Evolutionary conservation across 2,329 filamentous ascomycete genomes (phyloP), one percentile per base, ranked within the genome.

Genomic region (Fusarium oligoseptatum): DNA sequence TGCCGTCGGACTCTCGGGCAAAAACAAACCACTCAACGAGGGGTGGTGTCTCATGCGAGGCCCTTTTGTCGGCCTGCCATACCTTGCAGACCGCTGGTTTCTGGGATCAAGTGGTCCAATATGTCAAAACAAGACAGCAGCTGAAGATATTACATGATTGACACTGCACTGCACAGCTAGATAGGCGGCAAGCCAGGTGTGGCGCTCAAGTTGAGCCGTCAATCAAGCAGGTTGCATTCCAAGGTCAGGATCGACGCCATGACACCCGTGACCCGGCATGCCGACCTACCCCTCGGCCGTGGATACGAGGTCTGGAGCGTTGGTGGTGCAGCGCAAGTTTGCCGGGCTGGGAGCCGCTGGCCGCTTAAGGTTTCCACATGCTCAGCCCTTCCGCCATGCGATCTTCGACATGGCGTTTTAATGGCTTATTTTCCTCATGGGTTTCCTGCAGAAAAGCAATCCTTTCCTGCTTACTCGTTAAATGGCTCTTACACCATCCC

Each of bases 221-320:
- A 70, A 68, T 58, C 70, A 56, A 73, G 37, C 39, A 73, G 27
- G 72, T 75, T 71, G 66, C 72, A 75, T 73, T 70, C 52, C n/a
- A 67, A 64, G 37, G 69, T 50, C 62, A 66, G 52, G 66, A 75
- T 75, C 66, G 64, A 36, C 72, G 66, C 70, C 64, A 55, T 66
- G 64, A 37, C 60, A 64, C 66, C 15, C 41, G 34, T 72, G 72
- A 75, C 69, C 60, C 60, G 63, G 58, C 56, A 73, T 75, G 61
- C 56, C 61, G 72, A 55, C 60, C 39, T 62, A 61, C 66, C 72
- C 56, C 62, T 70, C 62, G 68, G 56, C 36, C 68, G 48, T 58
- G 60, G 52, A 75, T 75, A 75, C 72, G 73, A 75, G 73, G 60
- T 73, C 58, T 73, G 22, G 37, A 64, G 61, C 63, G 57, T 68